Conservation (phyloP, 2,329 filamentous ascomycete species). For the Aspergillus hortae region DNA sequence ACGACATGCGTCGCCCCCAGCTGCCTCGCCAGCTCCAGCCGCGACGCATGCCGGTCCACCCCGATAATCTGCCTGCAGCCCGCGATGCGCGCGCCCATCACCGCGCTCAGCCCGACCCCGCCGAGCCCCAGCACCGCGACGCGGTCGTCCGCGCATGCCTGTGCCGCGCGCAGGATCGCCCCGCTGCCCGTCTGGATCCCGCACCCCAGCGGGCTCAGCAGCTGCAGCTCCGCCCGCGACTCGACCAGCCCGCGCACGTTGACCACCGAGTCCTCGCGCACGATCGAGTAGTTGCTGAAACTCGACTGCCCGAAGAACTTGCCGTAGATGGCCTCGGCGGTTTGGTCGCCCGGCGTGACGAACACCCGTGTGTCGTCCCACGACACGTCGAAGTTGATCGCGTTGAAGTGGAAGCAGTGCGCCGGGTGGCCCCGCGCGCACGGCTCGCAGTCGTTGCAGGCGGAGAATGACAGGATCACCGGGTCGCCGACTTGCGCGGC, state of each 20-base stretch:
- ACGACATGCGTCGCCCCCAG: constrained; percentile 41
- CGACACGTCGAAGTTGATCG: constrained; percentile 41
- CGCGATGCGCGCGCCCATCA: constrained; percentile 48
- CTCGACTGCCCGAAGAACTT: constrained; percentile 50
- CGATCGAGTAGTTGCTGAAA: constrained; percentile 40
- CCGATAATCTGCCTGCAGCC: constrained; percentile 40
- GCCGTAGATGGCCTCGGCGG: constrained; percentile 28
- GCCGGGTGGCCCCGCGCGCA: constrained; percentile 46
- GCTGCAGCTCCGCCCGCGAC: constrained; percentile 26
- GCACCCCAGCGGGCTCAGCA: constrained; percentile 46
- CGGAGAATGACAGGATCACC: constrained; percentile 48
- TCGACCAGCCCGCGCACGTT: constrained; percentile 42
- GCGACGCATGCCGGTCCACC: constrained; percentile 35
- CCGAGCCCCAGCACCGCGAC: constrained; percentile 45
- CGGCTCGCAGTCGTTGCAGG: constrained; percentile 46
- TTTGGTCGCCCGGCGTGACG: neutral
- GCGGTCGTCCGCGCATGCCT: constrained; percentile 33
- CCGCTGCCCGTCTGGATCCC: constrained; percentile 47
- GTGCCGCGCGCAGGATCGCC: constrained; percentile 37
- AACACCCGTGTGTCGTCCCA: constrained; percentile 7
- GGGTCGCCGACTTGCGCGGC: constrained; percentile 44
- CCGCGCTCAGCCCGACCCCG: constrained; percentile 45
- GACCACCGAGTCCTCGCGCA: constrained; percentile 38
- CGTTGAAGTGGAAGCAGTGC: constrained; percentile 49
- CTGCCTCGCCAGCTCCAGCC: constrained; percentile 38